phyloP scores from a whole-genome alignment of 768 basidiomycete species.

The Boletus pseudo-olivaceus region DNA sequence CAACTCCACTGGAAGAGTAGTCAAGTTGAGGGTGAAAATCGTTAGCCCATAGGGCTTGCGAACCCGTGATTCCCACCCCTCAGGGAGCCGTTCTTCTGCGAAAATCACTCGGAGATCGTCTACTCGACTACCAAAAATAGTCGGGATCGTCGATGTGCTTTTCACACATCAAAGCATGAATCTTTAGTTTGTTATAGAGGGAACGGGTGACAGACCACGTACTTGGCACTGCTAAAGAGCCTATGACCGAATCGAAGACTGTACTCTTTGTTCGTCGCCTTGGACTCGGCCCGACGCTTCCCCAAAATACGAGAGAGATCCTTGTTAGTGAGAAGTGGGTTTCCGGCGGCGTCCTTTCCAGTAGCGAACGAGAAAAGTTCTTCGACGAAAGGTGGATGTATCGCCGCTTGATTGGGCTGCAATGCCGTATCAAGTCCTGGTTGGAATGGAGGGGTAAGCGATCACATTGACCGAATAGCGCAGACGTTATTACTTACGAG shows the following conservation, averaged over 20 bases:
- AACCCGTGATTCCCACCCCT: constrained; percentile 66
- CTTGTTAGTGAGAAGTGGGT: constrained; percentile 46
- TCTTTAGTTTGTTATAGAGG: background rate
- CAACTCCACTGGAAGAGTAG: constrained; percentile 5
- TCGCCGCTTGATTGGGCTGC: constrained; percentile 50
- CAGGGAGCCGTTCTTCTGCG: constrained; percentile 66
- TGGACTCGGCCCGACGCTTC: constrained; percentile 58
- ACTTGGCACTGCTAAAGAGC: constrained; percentile 69
- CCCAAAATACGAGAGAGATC: constrained; percentile 58
- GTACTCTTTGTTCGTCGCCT: constrained; percentile 51
- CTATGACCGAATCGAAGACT: constrained; percentile 49
- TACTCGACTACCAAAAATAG: constrained; percentile 61
- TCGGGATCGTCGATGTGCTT: constrained; percentile 61
- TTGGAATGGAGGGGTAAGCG: background rate
- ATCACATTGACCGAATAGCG: background rate
- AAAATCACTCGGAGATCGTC: constrained; percentile 53
- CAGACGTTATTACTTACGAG: background rate
- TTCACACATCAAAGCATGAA: background rate
- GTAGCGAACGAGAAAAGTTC: constrained; percentile 57
- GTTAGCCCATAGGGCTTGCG: constrained; percentile 59
- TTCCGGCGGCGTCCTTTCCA: constrained; percentile 51
- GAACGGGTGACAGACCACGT: constrained; percentile 19
- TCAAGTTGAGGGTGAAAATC: constrained; percentile 49
- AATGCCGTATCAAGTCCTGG: constrained; percentile 51
- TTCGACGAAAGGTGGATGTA: constrained; percentile 47